Evolutionary conservation across 2,329 filamentous ascomycete species (phyloP), one percentile per base, ranked within the genome.

Genomic region (Seiridium cupressi): DNA sequence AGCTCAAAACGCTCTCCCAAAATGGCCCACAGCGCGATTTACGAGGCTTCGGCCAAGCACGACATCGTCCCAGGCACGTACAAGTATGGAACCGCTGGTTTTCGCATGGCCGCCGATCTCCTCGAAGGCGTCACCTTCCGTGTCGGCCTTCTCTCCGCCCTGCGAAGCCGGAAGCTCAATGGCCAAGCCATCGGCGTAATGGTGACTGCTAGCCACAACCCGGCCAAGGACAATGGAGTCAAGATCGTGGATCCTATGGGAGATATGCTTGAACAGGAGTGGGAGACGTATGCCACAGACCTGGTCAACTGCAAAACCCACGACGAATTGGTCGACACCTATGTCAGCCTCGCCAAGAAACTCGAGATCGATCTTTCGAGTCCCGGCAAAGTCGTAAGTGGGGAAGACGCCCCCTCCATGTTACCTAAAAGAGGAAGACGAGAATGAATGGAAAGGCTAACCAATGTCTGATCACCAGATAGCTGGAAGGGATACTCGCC

Each of bases 231-330:
- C 77, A 97, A 97, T 75, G 93, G 93, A 56, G 90, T 97, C 74
- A 97, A 97, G 84, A 87, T 99, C 67, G 92, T 99, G 64, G 95
- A 99, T 76, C 95, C 95, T 10, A 90, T 96, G 89, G 94, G 95
- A 65, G 95, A 98, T 76, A 98, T 98, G 95, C 84, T 97, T 55
- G 92, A 96, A 85, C 89, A 93, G 75, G 91, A 94, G 62, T 99
- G 95, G 95, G 95, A 99, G 79, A 81, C 82, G 44, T 89, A 93
- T 74, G 93, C 93, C 58, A 98, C 95, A 42, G 85, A 85, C 69
- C 88, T 99, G 63, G 93, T 96, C 72, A 99, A 99, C 77, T 89
- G 90, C 64, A 79, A 86, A 18, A 85, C 84, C 62, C 89, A 96
- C 69, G 84, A 92, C 65, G 85, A 88, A 55, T 86, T 98, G 44